Base-by-base conservation (phyloP, 768 basidiomycete genomes). In the Boletus subcaerulescens region DNA sequence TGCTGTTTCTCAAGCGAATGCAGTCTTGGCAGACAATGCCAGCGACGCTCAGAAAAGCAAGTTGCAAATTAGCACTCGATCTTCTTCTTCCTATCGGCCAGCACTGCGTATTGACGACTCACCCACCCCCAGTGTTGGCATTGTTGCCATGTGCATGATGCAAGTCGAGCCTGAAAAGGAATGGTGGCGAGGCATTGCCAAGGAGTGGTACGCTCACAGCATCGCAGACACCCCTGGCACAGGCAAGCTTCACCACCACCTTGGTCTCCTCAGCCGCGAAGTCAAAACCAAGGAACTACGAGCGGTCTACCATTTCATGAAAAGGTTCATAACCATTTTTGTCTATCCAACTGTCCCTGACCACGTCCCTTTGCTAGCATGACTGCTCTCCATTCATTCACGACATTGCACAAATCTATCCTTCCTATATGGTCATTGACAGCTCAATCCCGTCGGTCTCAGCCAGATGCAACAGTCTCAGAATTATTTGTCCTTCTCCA, bases 401-500 rank as follows among this genome's bases (percentile, higher is more conserved):
- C 80, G 14, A 90, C 88, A 0, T 92, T 94, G 13, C 88, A 93
- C 15, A 96, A 98, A 73, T 91, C 93, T 0, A 78, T 98, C 13
- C 77, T 96, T 4, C 85, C 87, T 0, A 74, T 98, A n/a, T 98
- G 95, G 87, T 90, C 93, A 8, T 77, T 78, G 4, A 73, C 83
- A 3, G 79, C 87, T 0, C 70, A 71, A 58, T 77, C 84, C 8
- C 82, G 85, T 17, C 86, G 93, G 3, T 80, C 85, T 15, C 78
- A 80, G 11, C 87, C 94, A 3, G 93, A 96, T 60, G 83, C 89
- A 6, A 76, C 74, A 2, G 80, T 79, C 0, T 71, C 87, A 1
- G 93, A 94, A 24, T 79, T 97, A 1, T 99, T 98, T 60, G 83
- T 98, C 32, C 82, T 93, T 12, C 76, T 99, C 0, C 97, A 98